Evolutionary conservation across 257 asterid genomes (phyloP).

Genomic region (Solanum paucissectum): DNA sequence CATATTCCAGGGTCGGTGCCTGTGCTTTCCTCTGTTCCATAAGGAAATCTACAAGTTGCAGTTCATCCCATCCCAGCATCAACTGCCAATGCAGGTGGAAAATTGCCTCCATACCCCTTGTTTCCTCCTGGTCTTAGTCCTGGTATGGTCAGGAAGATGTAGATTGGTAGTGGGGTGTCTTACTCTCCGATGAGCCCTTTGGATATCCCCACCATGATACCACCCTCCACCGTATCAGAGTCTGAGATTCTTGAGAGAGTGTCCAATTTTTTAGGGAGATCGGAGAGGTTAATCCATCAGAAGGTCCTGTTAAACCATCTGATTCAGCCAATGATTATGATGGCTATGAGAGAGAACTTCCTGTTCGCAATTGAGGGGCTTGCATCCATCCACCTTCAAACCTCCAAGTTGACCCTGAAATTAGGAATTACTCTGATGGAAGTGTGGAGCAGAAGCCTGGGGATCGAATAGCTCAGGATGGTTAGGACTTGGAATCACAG

Average conservation of each 20-base stretch:
- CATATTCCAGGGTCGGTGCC: conserved; percentile 36
- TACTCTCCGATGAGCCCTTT: conserved; percentile 96
- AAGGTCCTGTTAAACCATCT: conserved; percentile 63
- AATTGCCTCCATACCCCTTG: conserved; percentile 68
- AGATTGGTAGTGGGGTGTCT: conserved; percentile 96
- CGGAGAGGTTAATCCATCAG: conserved; percentile 87
- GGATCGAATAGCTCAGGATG: conserved; percentile 57
- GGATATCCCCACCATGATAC: conserved; percentile 83
- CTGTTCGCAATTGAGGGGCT: conserved; percentile 69
- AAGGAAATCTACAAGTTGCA: conserved; percentile 32
- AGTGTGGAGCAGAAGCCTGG: conserved; percentile 55
- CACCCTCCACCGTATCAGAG: conserved; percentile 59
- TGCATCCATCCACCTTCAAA: conserved; percentile 80
- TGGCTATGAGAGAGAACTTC: conserved; percentile 53
- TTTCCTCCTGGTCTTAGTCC: conserved; percentile 41
- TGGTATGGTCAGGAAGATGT: conserved; percentile 96
- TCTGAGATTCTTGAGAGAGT: conserved; percentile 82
- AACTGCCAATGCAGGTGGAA: conserved; percentile 39
- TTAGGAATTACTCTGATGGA: conserved; percentile 52
- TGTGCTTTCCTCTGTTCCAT: conserved; percentile 39
- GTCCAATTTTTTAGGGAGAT: conserved; percentile 78
- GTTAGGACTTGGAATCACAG: conserved; percentile 71
- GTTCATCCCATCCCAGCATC: conserved; percentile 18
- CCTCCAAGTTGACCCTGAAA: conserved; percentile 51
- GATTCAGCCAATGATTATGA: conserved; percentile 45